phyloP scores from a whole-genome alignment of 495 filamentous ascomycete genomes.

The Chaetomium tenue region DNA sequence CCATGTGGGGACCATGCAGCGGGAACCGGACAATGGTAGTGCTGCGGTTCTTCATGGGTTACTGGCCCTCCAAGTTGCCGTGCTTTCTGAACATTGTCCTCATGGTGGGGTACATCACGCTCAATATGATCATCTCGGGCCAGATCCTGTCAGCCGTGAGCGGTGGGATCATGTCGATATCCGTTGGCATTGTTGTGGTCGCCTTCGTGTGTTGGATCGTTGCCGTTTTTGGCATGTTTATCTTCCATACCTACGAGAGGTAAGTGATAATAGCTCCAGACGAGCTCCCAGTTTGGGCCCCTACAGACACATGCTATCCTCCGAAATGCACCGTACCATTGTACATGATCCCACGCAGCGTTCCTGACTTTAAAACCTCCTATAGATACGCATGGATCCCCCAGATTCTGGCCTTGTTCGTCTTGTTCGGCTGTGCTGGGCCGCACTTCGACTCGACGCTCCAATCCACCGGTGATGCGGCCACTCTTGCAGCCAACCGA shows the following conservation, averaged over 20 bases:
- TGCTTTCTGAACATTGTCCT: slow-evolving; percentile 70
- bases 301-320: too few relatives aligned
- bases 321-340: too few relatives aligned
- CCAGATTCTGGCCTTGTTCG: slow-evolving; percentile 61
- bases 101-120: slow-evolving; percentile 68
- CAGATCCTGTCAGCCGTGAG: slow-evolving; percentile 75
- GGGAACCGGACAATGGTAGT: slow-evolving; percentile 59
- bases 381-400: slow-evolving; percentile 65
- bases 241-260: slow-evolving; percentile 71
- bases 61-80: slow-evolving; percentile 74
- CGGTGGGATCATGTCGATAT: slow-evolving; percentile 59
- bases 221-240: slow-evolving; percentile 69
- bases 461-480: slow-evolving; percentile 24
- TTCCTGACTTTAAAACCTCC: neutral
- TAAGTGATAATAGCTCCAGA: slow-evolving; percentile 30
- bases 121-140: slow-evolving; percentile 69
- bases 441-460: slow-evolving; percentile 59
- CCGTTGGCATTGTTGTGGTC: slow-evolving; percentile 70
- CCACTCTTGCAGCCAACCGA: slow-evolving; percentile 29
- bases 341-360: too few relatives aligned
- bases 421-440: slow-evolving; percentile 66
- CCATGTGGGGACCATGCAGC: slow-evolving; percentile 67
- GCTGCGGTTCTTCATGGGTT: slow-evolving; percentile 72
- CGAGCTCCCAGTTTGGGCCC: too few relatives aligned
- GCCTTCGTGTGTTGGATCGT: slow-evolving; percentile 65